Conservation (phyloP, 2,329 filamentous ascomycete species). For the Aspergillus ustus region DNA sequence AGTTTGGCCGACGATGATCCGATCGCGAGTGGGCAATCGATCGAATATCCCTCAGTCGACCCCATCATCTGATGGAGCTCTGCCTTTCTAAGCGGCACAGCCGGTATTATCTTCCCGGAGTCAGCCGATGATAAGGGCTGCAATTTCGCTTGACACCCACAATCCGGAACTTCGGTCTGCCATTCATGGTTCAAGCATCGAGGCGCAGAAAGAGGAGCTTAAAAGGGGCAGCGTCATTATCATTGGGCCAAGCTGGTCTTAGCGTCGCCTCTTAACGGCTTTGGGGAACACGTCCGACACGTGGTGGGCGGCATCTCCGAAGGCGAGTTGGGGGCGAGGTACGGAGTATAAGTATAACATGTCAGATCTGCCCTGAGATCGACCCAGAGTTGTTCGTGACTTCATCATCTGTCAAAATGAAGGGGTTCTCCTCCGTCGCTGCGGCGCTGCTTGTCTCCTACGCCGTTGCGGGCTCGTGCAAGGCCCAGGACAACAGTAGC, state of each 20-base stretch:
- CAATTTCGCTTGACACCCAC: background rate
- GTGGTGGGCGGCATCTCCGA: background rate
- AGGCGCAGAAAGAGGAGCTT: background rate
- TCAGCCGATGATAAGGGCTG: background rate
- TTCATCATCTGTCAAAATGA: conserved; percentile 26
- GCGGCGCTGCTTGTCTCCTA: conserved; percentile 9
- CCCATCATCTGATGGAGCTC: background rate
- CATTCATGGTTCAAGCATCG: background rate
- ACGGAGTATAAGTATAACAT: background rate
- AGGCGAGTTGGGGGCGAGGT: background rate
- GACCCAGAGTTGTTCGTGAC: background rate
- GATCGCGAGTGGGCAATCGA: background rate
- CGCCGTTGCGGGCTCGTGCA: conserved; percentile 21
- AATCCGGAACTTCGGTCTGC: background rate
- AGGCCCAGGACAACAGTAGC: background rate
- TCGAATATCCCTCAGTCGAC: background rate
- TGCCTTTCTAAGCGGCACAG: background rate
- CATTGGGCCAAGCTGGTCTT: background rate
- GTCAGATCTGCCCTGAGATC: background rate
- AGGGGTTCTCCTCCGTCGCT: conserved; percentile 26
- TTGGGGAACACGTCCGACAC: conserved; percentile 32
- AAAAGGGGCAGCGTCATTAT: background rate
- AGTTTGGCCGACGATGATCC: background rate
- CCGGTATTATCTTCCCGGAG: background rate
- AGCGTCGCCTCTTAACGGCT: conserved; percentile 15